Conservation (phyloP, 1,284 basidiomycete genomes). For the Ganoderma multipileum region DNA sequence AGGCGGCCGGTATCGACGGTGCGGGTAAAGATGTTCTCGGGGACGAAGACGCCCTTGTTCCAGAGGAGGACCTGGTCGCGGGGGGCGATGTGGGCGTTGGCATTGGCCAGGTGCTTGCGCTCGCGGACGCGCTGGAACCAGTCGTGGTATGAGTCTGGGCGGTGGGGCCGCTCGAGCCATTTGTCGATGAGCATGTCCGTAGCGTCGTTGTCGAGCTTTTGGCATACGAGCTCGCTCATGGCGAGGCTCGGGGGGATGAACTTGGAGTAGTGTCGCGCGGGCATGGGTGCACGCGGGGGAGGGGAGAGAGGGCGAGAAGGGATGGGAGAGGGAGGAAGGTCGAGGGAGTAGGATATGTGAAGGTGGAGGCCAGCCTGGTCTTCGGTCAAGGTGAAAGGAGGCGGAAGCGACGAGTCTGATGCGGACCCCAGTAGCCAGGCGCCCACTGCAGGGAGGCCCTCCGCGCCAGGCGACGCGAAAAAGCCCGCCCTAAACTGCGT, state of each 20-base stretch:
- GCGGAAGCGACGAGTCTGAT: constrained; percentile 17
- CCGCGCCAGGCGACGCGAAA: constrained; percentile 33
- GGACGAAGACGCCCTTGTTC: constrained; percentile 79
- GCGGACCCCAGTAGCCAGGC: constrained; percentile 10
- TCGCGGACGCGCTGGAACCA: constrained; percentile 76
- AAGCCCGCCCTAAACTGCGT: constrained; percentile 33
- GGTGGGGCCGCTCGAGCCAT: constrained; percentile 70
- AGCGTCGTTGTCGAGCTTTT: constrained; percentile 73
- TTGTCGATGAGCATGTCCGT: constrained; percentile 80
- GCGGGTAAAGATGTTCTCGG: constrained; percentile 77
- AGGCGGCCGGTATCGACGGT: constrained; percentile 77
- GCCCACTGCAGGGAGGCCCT: constrained; percentile 8
- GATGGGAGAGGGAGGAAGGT: not conserved
- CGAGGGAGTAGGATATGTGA: constrained; percentile 10
- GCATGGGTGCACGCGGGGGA: constrained; percentile 25
- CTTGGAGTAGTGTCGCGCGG: constrained; percentile 60
- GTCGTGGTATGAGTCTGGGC: constrained; percentile 74
- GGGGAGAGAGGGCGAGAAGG: constrained; percentile 10
- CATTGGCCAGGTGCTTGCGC: constrained; percentile 54
- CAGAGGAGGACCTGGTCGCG: constrained; percentile 69
- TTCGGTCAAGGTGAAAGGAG: constrained; percentile 5
- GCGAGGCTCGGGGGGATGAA: constrained; percentile 66
- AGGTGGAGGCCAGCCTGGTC: constrained; percentile 17
- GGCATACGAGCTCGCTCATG: constrained; percentile 78
- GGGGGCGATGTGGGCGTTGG: constrained; percentile 46